Percentiles rank a stretch among this genome's conserved stretches.
Evolutionary conservation across 306 rosid genomes (phyloP).

Genomic region (Malus asiatica): DNA sequence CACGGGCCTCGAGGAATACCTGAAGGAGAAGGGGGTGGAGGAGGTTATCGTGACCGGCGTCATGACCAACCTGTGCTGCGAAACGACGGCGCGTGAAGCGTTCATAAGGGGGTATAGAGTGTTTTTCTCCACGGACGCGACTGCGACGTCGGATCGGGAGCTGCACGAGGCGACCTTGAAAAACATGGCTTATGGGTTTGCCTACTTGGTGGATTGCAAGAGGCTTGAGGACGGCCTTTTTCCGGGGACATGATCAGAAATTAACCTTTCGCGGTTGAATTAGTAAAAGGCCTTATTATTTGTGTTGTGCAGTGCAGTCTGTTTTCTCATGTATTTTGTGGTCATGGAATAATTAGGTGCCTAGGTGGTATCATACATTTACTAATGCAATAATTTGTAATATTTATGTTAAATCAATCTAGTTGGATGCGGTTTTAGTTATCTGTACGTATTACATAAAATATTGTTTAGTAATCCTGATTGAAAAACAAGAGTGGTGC

Average conservation of each 20-base stretch:
- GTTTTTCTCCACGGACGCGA: slow-evolving; percentile 63
- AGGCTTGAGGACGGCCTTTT: slow-evolving; percentile 20
- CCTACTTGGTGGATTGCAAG: slow-evolving; percentile 53
- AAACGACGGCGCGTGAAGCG: slow-evolving; percentile 75
- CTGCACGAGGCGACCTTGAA: slow-evolving; percentile 67
- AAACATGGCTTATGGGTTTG: slow-evolving; percentile 64
- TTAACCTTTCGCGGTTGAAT: too few relatives aligned
- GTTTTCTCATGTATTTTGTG: too few relatives aligned
- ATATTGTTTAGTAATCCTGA: too few relatives aligned
- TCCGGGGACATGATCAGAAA: neutral
- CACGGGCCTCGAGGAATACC: slow-evolving; percentile 39
- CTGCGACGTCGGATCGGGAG: slow-evolving; percentile 43
- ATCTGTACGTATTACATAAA: too few relatives aligned
- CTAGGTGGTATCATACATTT: too few relatives aligned
- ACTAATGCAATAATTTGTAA: too few relatives aligned
- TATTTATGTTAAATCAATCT: too few relatives aligned
- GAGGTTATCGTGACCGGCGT: slow-evolving; percentile 73
- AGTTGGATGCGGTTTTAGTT: too few relatives aligned
- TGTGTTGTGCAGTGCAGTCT: too few relatives aligned
- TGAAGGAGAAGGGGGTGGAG: slow-evolving; percentile 45
- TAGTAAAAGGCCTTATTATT: too few relatives aligned
- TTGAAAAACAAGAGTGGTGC: too few relatives aligned
- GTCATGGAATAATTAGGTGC: too few relatives aligned
- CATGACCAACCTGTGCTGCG: slow-evolving; percentile 71
- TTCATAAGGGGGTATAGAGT: slow-evolving; percentile 58